Conservation (phyloP, 345 rosid genomes). For the Raphanus raphanistrum region DNA sequence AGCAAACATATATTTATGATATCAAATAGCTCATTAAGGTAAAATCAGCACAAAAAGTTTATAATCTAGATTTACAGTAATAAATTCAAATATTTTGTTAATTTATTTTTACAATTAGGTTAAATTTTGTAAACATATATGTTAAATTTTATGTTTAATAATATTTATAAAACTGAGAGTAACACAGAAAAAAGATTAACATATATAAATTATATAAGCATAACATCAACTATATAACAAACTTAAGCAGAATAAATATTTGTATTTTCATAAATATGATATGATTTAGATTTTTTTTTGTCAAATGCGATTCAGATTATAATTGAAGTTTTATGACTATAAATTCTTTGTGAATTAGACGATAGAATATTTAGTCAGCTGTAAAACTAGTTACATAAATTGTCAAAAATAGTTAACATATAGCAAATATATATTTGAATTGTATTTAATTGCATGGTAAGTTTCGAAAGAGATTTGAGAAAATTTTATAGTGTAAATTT, state of each 20-base stretch:
- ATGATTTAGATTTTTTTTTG: neutral
- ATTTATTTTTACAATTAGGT: no score
- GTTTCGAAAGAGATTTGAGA: neutral
- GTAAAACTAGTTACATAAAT: neutral
- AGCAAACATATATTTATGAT: neutral
- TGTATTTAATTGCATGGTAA: neutral
- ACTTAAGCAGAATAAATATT: no score
- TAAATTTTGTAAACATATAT: neutral
- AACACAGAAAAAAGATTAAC: neutral
- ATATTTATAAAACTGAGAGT: neutral
- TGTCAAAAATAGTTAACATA: neutral
- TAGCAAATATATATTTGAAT: neutral
- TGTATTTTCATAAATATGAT: neutral
- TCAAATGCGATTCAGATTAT: neutral
- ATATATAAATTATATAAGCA: no score
- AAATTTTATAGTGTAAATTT: neutral
- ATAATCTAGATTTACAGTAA: neutral
- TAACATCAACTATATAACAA: neutral
- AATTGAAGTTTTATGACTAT: neutral
- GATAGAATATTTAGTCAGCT: neutral
- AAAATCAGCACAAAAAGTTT: neutral
- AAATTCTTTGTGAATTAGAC: neutral
- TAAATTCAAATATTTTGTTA: neutral
- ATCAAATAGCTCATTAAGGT: neutral
- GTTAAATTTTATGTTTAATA: neutral